Percentiles rank a stretch among this genome's conserved stretches.
Evolutionary conservation across 257 asterid species (phyloP).

Genomic region (Solanum medicagineum): DNA sequence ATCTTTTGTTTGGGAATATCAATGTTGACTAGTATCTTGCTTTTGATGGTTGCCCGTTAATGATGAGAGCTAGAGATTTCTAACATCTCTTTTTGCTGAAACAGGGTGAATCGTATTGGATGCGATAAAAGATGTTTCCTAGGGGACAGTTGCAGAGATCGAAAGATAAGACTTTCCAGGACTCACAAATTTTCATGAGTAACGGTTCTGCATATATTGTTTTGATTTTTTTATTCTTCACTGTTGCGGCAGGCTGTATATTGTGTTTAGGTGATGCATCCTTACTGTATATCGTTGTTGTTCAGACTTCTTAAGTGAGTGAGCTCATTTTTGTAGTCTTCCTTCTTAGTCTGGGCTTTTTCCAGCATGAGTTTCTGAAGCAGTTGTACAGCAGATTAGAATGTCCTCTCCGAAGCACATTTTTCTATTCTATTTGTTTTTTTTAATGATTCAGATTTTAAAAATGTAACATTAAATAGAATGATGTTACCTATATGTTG

Average conservation of each 20-base stretch:
- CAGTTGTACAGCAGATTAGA: not conserved
- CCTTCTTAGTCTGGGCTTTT: not conserved
- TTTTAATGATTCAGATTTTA: not conserved
- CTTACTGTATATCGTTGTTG: not conserved
- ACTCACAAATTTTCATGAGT: not conserved
- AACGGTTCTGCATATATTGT: not conserved
- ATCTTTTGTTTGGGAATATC: not conserved
- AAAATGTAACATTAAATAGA: not conserved
- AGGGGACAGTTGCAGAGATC: not conserved
- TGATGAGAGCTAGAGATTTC: not conserved
- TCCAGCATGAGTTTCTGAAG: not conserved
- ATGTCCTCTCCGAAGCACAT: not conserved
- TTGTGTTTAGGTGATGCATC: constrained; percentile 8
- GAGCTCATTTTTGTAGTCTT: not conserved
- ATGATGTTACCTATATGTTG: not conserved
- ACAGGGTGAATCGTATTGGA: constrained; percentile 41
- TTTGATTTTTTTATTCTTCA: not conserved
- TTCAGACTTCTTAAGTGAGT: not conserved
- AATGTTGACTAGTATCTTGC: not conserved
- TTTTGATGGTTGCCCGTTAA: not conserved
- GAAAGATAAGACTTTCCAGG: not conserved
- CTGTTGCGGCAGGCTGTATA: not conserved
- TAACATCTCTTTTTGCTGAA: not conserved
- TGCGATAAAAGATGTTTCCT: constrained; percentile 8
- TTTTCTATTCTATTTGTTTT: not conserved